These are phyloP conservation scores for Trichoderma erinaceum DNA, from an alignment of 495 filamentous ascomycete species.

Conservation along the genomic window DNA sequence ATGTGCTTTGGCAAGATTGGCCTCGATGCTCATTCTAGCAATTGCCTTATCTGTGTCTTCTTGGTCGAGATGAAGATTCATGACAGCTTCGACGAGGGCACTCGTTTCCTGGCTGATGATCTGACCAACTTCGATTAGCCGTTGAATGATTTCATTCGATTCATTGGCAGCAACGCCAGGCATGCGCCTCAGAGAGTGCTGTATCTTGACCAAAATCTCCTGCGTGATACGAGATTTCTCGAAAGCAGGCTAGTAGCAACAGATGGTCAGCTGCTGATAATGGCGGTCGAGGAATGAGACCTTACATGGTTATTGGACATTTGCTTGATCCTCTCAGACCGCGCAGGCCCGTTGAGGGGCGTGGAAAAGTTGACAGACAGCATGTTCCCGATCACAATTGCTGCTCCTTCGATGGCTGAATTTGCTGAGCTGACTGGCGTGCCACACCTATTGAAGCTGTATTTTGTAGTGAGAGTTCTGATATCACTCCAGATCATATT, in stretches of 20 bases:
- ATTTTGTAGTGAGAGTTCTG: neutral
- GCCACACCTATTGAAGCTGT: neutral
- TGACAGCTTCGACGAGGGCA: conserved; percentile 10
- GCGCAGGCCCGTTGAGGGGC: conserved; percentile 1
- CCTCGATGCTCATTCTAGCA: conserved; percentile 15
- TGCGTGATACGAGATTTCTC: conserved; percentile 2
- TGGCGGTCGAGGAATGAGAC: too few relatives aligned
- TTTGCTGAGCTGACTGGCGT: neutral
- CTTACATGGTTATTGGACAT: conserved; percentile 16
- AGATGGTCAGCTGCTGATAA: neutral
- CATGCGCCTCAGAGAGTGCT: conserved; percentile 13
- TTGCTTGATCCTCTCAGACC: conserved; percentile 12
- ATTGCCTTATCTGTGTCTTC: conserved; percentile 16
- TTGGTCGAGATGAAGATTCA: conserved; percentile 9
- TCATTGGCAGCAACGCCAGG: conserved; percentile 14
- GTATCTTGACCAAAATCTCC: conserved; percentile 9
- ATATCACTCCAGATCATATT: neutral
- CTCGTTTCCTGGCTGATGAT: conserved; percentile 16
- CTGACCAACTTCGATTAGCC: conserved; percentile 6
- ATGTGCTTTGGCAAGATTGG: conserved; percentile 10
- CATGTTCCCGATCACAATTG: neutral
- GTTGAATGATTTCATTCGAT: conserved; percentile 4
- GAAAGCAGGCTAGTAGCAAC: neutral
- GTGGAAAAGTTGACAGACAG: conserved; percentile 13
- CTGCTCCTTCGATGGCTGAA: neutral